A percentile compares a stretch with the other conserved stretches of the same genome.
phyloP scores from a whole-genome alignment of 352 stramenopile species.

The Phytophthora quininea region DNA sequence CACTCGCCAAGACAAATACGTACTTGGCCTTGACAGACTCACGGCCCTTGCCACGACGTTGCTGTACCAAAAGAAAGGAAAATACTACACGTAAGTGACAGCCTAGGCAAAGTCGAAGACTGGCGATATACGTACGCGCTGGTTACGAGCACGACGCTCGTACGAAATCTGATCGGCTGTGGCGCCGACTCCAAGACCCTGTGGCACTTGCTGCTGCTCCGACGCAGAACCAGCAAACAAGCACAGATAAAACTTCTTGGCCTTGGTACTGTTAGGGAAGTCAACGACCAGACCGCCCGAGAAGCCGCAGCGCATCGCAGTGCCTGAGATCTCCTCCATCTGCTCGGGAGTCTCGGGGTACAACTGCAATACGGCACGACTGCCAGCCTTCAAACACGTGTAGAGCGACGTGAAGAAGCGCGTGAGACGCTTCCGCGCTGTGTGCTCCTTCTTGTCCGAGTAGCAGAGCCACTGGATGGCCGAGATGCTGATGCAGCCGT shows the following conservation, averaged over 20 bases:
- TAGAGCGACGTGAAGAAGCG: slow-evolving; percentile 97
- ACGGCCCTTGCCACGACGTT: slow-evolving; percentile 58
- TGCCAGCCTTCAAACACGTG: slow-evolving; percentile 84
- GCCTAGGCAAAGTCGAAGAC: neutral
- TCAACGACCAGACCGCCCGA: slow-evolving; percentile 98
- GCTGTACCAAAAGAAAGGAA: slow-evolving; percentile 21
- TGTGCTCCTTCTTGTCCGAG: slow-evolving; percentile 97
- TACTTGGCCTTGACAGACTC: slow-evolving; percentile 76
- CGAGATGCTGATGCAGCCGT: slow-evolving; percentile 99
- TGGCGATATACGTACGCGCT: slow-evolving; percentile 41
- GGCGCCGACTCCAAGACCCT: slow-evolving; percentile 76
- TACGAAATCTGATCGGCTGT: slow-evolving; percentile 64
- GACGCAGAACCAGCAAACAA: slow-evolving; percentile 94
- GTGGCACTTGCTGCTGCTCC: slow-evolving; percentile 74
- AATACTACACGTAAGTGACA: slow-evolving; percentile 5
- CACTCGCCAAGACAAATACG: neutral
- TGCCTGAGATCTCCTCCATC: slow-evolving; percentile 92
- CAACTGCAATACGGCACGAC: slow-evolving; percentile 97
- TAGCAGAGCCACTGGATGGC: slow-evolving; percentile 99
- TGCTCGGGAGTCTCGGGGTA: slow-evolving; percentile 99
- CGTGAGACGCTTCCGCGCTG: slow-evolving; percentile 91
- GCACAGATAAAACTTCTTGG: slow-evolving; percentile 99
- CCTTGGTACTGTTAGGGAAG: slow-evolving; percentile 99
- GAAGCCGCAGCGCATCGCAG: slow-evolving; percentile 91
- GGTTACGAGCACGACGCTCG: slow-evolving; percentile 62